phyloP scores from a whole-genome alignment of 2,329 filamentous ascomycete genomes.

The Hortaea sp. region DNA sequence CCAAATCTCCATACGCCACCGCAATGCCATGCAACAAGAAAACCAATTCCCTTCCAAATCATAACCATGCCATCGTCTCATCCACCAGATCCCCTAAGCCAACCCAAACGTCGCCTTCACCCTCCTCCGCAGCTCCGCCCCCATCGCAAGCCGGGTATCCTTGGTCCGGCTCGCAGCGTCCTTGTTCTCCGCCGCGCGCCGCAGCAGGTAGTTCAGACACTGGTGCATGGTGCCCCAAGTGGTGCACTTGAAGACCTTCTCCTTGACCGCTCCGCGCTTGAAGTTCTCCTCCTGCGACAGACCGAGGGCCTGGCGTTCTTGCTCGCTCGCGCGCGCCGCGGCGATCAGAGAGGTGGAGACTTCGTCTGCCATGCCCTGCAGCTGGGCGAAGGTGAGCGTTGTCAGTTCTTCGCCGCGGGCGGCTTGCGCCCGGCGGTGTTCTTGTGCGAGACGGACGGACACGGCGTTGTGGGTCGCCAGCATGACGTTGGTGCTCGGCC shows the following conservation, averaged over 20 bases:
- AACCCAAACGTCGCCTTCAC: constrained; percentile 12
- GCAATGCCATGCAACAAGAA: not conserved
- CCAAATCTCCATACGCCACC: not conserved
- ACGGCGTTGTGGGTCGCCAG: constrained; percentile 75
- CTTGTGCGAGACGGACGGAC: constrained; percentile 50
- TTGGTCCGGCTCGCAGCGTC: constrained; percentile 48
- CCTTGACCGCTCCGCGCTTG: constrained; percentile 14
- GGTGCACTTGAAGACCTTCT: constrained; percentile 46
- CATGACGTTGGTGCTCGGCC: constrained; percentile 48
- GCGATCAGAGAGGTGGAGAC: constrained; percentile 54
- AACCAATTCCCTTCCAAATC: not conserved
- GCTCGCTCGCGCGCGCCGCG: constrained; percentile 27
- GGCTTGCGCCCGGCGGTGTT: constrained; percentile 38
- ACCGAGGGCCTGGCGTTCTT: constrained; percentile 20
- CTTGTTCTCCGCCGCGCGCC: constrained; percentile 51
- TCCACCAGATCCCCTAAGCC: constrained; percentile 2
- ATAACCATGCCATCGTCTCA: not conserved
- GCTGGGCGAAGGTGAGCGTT: constrained; percentile 58
- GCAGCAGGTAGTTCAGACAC: constrained; percentile 66
- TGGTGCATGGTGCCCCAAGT: constrained; percentile 53
- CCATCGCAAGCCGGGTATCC: constrained; percentile 43
- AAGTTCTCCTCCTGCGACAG: too few species aligned
- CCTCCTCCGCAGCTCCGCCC: constrained; percentile 32
- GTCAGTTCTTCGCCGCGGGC: constrained; percentile 32
- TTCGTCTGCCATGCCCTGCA: constrained; percentile 94